A percentile compares a stretch with the other conserved stretches of the same genome.
phyloP scores from a whole-genome alignment of 2,329 filamentous ascomycete species.

The Leptodontidium sp. region DNA sequence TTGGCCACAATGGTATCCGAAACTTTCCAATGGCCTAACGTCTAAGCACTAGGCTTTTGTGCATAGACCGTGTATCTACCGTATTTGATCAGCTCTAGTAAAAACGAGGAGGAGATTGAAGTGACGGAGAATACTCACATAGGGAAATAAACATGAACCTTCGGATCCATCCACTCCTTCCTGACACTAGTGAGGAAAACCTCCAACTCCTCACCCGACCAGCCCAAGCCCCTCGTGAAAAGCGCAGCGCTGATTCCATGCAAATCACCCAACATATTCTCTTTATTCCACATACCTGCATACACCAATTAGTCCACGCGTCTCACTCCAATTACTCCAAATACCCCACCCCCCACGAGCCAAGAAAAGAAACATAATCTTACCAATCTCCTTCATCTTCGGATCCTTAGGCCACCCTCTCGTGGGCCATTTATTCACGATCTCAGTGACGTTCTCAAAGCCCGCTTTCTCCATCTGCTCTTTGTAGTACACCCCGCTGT shows the following conservation, averaged over 20 bases:
- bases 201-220: slow-evolving; percentile 21
- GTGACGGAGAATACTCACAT: slow-evolving; percentile 21
- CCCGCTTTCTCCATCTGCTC: neutral
- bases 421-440: slow-evolving; percentile 5
- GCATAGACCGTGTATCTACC: slow-evolving; percentile 10
- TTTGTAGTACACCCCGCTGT: neutral
- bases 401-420: slow-evolving; percentile 1
- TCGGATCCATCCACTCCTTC: slow-evolving; percentile 24
- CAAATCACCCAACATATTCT: slow-evolving; percentile 12
- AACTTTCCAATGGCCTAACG: too few relatives aligned
- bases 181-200: slow-evolving; percentile 23
- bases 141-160: slow-evolving; percentile 29
- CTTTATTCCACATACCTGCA: slow-evolving; percentile 1
- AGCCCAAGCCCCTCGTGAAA: slow-evolving; percentile 26
- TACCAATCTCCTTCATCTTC: slow-evolving; percentile 5
- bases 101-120: too few relatives aligned
- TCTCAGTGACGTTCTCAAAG: slow-evolving; percentile 1
- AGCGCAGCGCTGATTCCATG: slow-evolving; percentile 25
- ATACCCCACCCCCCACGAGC: too few relatives aligned
- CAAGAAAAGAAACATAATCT: too few relatives aligned
- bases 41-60: neutral
- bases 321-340: neutral
- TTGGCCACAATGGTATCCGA: too few relatives aligned
- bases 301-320: too few relatives aligned
- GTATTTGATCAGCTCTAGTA: too few relatives aligned